Evolutionary conservation across 495 filamentous ascomycete genomes (phyloP), one percentile per base, ranked within the genome.

Genomic region (Bathelium albidoporum): DNA sequence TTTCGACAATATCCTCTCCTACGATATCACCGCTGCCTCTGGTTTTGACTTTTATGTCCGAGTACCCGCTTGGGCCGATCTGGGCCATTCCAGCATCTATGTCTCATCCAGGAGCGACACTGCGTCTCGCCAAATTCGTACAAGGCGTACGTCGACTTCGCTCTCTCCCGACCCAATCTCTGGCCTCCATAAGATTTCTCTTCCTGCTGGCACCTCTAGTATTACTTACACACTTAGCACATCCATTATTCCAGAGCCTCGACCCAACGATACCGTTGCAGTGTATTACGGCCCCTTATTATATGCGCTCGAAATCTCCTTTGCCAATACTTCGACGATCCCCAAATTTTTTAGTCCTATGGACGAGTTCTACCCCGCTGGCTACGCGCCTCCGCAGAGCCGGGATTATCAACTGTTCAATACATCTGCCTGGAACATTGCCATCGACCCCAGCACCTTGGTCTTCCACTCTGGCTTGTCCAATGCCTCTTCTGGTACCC

Each of bases 211-310:
- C 16, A 62, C 29, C 7, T 69, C 67, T 1, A 71, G 61, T 2
- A 29, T 76, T 0, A 67, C 62, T 0, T 69, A 75, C 64, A 67
- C 34, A 22, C 66, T 79, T 24, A 58, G 60, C 5, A 66, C 72
- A 0, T 32, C 28, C 9, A 68, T 76, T 16, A 36, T 63, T 29
- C 68, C 73, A 32, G 73, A 74, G 39, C 53, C 64, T 2, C 75
- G 82, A 39, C 78, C 77, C 26, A 85, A 85, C 69, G 71, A 77
- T 63, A 83, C 83, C 0, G 73, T 84, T 2, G 73, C 83, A 1
- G 68, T 85, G 55, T 80, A 82, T 70, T 72, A 78, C 62, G 83
- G 83, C 31, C 70, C 80, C 1, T 72, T 86, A 0, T 71, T 85
- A 4, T 86, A 83, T 69, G 80, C 81, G 1, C 76, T 85, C 12